Conservation (phyloP, 1,139 yeast species). For the Scheffersomyces quercinus region DNA sequence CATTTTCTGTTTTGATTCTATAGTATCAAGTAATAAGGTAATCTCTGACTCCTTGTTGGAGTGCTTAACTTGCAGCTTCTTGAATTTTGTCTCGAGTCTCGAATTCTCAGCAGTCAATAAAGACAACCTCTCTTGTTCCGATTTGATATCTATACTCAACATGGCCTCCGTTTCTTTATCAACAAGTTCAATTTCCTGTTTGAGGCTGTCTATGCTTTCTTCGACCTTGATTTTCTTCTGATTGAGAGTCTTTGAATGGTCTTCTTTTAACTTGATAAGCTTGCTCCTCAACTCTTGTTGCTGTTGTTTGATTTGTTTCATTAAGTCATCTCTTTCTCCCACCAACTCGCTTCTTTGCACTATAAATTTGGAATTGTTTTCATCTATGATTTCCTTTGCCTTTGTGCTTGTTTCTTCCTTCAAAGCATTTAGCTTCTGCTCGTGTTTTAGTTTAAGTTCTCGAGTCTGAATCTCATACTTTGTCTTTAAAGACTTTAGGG, state of each 20-base stretch:
- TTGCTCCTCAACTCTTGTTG: slow-evolving; percentile 23
- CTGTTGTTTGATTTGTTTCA: slow-evolving; percentile 10
- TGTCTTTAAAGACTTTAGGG: slow-evolving; percentile 29
- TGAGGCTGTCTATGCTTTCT: slow-evolving; percentile 17
- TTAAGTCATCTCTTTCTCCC: slow-evolving; percentile 15
- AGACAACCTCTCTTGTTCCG: slow-evolving; percentile 2
- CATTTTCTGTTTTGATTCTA: slow-evolving; percentile 10
- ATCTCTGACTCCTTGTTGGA: slow-evolving; percentile 23
- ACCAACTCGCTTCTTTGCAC: slow-evolving; percentile 23
- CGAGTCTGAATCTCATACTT: slow-evolving; percentile 36
- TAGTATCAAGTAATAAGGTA: slow-evolving; percentile 13
- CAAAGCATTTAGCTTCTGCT: slow-evolving; percentile 33
- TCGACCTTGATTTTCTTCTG: slow-evolving; percentile 22
- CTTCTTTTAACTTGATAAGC: slow-evolving; percentile 28
- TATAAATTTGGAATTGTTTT: slow-evolving; percentile 24
- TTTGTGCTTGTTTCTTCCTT: slow-evolving; percentile 35
- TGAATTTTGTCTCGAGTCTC: slow-evolving; percentile 6
- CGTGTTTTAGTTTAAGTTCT: slow-evolving; percentile 35
- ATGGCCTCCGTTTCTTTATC: slow-evolving; percentile 3
- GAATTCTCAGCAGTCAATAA: slow-evolving; percentile 6
- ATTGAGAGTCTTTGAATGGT: slow-evolving; percentile 20
- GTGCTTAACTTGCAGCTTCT: slow-evolving; percentile 12
- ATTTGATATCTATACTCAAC: not conserved
- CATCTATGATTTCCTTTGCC: slow-evolving; percentile 35
- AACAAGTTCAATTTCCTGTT: slow-evolving; percentile 14